Evolutionary conservation across 768 basidiomycete genomes (phyloP), one percentile per base, ranked within the genome.

Genomic region (Cystofilobasidium bisporidii): DNA sequence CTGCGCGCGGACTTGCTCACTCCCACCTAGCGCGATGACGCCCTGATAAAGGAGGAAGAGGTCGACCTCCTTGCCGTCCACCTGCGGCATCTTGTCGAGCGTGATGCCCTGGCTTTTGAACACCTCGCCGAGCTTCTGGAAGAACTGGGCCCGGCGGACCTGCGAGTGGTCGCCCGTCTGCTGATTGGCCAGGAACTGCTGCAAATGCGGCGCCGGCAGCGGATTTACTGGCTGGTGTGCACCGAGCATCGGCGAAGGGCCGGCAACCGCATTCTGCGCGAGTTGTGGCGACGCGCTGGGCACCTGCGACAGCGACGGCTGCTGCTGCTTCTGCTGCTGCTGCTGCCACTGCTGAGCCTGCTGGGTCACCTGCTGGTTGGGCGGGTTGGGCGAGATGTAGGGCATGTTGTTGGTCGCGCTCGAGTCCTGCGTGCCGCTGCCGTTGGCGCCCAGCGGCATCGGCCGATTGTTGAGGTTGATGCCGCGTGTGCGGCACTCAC

Each of bases 41-140:
- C 41, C 60, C 45, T 53, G 28, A 32, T 68, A 68, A 10, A 68
- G 61, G 24, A 61, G n/a, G 61, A 53, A 68, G 26, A 68, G 53
- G 53, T 68, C 67, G 50, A 68, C 38, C 22, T 53, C 33, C 28
- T 55, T 55, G 15, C 67, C 67, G 15, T 68, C 67, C 50, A 68
- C 45, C 40, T 24, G 33, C 15, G 67, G 67, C 40, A 61, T 22
- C 36, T 50, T 53, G 18, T 47, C n/a, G 3, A 65, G 45, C 26
- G 28, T 47, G 14, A 68, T 36, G 26, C 67, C 67, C 40, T 68
- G 61, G 18, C 24, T 38, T 36, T 57, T 50, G 36, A 36, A 68
- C 20, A 68, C 24, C 32, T 62, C 48, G 22, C 60, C 33, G 20
- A 68, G 61, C 41, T 43, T 61, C 41, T 50, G 30, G 50, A 68